A percentile compares a stretch with the other conserved stretches of the same genome.
Evolutionary conservation across 768 basidiomycete genomes (phyloP).

Genomic region (Naganishia randhawae): DNA sequence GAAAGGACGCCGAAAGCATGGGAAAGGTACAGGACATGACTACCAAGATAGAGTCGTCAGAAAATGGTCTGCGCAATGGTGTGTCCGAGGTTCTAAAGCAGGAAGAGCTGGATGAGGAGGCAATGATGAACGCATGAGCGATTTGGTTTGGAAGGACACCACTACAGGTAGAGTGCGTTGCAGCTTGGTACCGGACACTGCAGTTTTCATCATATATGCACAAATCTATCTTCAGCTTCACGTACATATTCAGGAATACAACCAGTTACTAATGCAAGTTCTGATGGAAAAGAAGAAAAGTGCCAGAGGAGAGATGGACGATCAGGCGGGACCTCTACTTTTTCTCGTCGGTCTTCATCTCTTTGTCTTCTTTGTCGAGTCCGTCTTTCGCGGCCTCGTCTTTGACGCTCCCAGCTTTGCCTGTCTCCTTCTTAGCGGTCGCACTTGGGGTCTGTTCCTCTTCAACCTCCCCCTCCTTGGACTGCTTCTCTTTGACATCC

Average conservation of each 20-base stretch:
- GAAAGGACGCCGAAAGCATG: slow-evolving; percentile 12
- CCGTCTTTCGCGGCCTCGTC: not conserved
- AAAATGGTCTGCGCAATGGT: not conserved
- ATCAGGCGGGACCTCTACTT: not conserved
- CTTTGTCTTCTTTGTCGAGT: slow-evolving; percentile 1
- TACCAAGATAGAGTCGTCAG: not conserved
- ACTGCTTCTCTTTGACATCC: not conserved
- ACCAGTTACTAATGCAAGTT: not conserved
- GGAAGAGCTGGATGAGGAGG: slow-evolving; percentile 28
- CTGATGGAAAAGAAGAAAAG: not conserved
- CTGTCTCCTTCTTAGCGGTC: not conserved
- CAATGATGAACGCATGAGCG: slow-evolving; percentile 18
- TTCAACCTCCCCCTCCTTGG: not conserved
- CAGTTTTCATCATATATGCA: not conserved
- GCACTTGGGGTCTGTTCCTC: not conserved
- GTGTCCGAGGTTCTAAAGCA: slow-evolving; percentile 1
- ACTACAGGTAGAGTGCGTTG: not conserved
- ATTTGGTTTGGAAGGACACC: not conserved
- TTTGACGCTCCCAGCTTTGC: not conserved
- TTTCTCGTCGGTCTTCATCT: not conserved
- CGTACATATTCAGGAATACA: slow-evolving; percentile 2
- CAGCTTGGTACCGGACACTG: no score
- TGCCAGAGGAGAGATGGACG: not conserved
- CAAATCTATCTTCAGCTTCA: not conserved
- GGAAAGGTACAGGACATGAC: slow-evolving; percentile 14